Evolutionary conservation across 345 rosid species (phyloP).

Genomic region (Eucalyptus albens): DNA sequence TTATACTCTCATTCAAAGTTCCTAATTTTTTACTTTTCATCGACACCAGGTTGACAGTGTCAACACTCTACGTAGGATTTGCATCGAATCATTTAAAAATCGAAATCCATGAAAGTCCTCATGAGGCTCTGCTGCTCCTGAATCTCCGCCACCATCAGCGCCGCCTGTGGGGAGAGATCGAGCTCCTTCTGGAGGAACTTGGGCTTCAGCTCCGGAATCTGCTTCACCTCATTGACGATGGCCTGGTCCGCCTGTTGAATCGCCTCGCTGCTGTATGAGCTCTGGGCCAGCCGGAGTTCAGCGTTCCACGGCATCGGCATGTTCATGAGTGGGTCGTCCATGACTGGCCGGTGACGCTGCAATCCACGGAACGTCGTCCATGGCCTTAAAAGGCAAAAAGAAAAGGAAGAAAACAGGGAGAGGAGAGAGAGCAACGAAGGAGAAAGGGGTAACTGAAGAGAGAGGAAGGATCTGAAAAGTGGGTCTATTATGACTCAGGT

Average conservation of each 20-base stretch:
- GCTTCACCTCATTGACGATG: slow-evolving; percentile 58
- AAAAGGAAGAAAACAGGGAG: too few species aligned
- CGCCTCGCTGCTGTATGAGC: slow-evolving; percentile 58
- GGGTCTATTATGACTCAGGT: too few species aligned
- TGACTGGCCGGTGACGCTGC: too few species aligned
- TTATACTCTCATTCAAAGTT: not conserved
- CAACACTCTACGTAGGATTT: slow-evolving; percentile 6
- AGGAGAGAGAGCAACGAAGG: too few species aligned
- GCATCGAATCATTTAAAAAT: too few species aligned
- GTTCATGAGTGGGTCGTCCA: too few species aligned
- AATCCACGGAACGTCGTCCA: too few species aligned
- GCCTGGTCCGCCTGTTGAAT: slow-evolving; percentile 68
- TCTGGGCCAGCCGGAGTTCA: slow-evolving; percentile 84
- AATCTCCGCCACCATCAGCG: slow-evolving; percentile 79
- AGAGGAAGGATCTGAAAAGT: too few species aligned
- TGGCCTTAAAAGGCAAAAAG: too few species aligned
- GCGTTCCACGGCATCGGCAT: slow-evolving; percentile 8
- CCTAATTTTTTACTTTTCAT: not conserved
- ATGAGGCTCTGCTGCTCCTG: slow-evolving; percentile 92
- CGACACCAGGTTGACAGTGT: slow-evolving; percentile 55
- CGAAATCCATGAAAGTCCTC: slow-evolving; percentile 20
- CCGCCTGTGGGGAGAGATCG: slow-evolving; percentile 73
- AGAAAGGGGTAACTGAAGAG: too few species aligned
- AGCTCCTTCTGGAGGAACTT: slow-evolving; percentile 52
- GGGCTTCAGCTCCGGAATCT: slow-evolving; percentile 60